Evolutionary conservation across 1,284 basidiomycete genomes (phyloP), one percentile per base, ranked within the genome.

Genomic region (Coniophora puteana): DNA sequence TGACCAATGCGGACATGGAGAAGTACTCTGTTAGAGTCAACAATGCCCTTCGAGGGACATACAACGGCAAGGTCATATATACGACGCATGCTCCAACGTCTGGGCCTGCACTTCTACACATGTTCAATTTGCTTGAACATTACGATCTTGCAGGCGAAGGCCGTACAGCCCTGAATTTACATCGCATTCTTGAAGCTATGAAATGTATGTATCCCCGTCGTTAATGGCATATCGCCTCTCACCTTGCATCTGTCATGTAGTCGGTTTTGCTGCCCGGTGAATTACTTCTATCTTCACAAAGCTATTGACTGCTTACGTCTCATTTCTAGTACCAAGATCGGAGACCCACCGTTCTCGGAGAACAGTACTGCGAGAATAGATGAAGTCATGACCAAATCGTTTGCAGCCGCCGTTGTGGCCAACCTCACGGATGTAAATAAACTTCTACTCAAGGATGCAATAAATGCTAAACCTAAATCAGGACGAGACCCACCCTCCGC

Each of bases 71-170:
- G 52, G 89, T 78, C 44, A 72, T 98, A 18, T 96, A 91, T 63
- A 93, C 90, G 0, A 79, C 87, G 1, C 78, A 80, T 53, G 83
- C 89, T 8, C 94, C 93, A 5, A 84, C 87, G 4, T 89, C 82
- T 21, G 92, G 91, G 14, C 80, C 85, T 53, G 86, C 85, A 6
- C 64, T 93, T 22, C 61, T 90, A 31, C 81, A 89, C 55, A 84
- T 92, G 74, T 65, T 93, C 18, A 92, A 93, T 53, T 57, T 91
- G 17, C 63, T 89, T 34, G 89, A 91, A 52, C 67, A 71, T 23
- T 91, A 76, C 54, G 69, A 82, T 42, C 62, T 83, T 31, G 53
- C 60, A 8, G 62, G 69, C 4, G 68, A 68, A 36, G 74, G 71
- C 36, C 63, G 71, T 41, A 79, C 74, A 11, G 67, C 68, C 1